A percentile compares a stretch with the other conserved stretches of the same genome.
phyloP scores from a whole-genome alignment of 345 rosid genomes.

The Sapria himalayana region DNA sequence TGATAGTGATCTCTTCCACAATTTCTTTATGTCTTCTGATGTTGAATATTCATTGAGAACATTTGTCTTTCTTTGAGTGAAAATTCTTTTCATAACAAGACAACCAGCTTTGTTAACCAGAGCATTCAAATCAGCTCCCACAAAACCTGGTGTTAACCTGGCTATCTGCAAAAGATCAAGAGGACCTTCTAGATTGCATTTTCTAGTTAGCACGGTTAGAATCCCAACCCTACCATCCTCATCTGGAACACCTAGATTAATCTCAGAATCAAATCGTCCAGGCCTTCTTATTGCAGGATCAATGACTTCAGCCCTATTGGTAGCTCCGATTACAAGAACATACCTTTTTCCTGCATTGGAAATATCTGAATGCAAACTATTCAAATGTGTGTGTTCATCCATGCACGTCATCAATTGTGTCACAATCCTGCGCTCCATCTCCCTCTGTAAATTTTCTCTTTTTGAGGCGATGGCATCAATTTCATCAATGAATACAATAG shows the following conservation, averaged over 20 bases:
- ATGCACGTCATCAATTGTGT: constrained; percentile 84
- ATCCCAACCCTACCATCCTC: constrained; percentile 66
- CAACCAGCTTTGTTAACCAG: constrained; percentile 68
- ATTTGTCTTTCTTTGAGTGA: constrained; percentile 30
- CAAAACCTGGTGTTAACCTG: constrained; percentile 89
- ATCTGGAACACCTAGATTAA: constrained; percentile 60
- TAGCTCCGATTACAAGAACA: constrained; percentile 92
- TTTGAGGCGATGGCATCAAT: constrained; percentile 92
- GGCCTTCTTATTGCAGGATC: constrained; percentile 84
- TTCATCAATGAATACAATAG: constrained; percentile 84
- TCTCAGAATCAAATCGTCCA: constrained; percentile 88
- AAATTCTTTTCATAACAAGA: constrained; percentile 48
- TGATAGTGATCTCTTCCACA: constrained; percentile 63
- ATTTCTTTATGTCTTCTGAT: constrained; percentile 22
- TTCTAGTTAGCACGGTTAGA: constrained; percentile 38
- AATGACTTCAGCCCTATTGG: constrained; percentile 83
- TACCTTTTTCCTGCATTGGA: constrained; percentile 21
- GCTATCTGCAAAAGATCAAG: constrained; percentile 64
- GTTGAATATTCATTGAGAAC: constrained; percentile 15
- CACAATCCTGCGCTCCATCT: constrained; percentile 83
- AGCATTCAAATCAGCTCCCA: constrained; percentile 80
- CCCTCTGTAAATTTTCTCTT: constrained; percentile 70
- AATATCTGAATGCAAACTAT: constrained; percentile 11
- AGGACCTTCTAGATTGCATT: constrained; percentile 55
- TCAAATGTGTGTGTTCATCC: too few relatives aligned